These are phyloP conservation scores for Candida golubevii DNA, from an alignment of 805 yeast genomes.

Conservation along the genomic window DNA sequence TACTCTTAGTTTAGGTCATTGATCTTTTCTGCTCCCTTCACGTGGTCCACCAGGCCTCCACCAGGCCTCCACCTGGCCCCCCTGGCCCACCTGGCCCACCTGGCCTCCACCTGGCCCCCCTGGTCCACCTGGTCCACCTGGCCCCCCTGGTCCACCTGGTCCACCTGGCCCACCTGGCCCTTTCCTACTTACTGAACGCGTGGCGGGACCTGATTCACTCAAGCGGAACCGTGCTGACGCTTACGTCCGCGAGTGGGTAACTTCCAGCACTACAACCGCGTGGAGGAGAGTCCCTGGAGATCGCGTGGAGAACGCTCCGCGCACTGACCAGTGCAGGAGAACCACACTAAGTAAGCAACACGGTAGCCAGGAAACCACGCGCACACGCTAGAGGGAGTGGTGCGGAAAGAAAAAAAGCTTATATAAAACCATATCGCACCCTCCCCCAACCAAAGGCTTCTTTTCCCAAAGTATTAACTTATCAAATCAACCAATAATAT, in stretches of 20 bases:
- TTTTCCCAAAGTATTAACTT: constrained; percentile 1
- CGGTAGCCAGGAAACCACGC: background rate
- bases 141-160: constrained; percentile 5
- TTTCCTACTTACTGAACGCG: too few species aligned
- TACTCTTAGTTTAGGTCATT: too few species aligned
- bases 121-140: too few species aligned
- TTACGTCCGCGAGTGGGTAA: constrained; percentile 9
- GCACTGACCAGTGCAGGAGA: background rate
- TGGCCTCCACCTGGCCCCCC: too few species aligned
- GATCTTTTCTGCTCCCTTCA: too few species aligned
- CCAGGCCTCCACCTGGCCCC: too few species aligned
- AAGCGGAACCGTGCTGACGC: background rate
- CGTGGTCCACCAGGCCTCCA: too few species aligned
- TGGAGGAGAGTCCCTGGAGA: constrained; percentile 14
- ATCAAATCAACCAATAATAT: constrained; percentile 1
- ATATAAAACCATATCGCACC: constrained; percentile 8
- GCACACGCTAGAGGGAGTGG: constrained; percentile 1
- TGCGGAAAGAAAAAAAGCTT: constrained; percentile 8
- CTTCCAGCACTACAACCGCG: constrained; percentile 6
- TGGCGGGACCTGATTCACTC: too few species aligned
- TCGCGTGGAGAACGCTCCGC: constrained; percentile 8
- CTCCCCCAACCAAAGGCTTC: background rate
- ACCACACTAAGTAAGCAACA: too few species aligned
- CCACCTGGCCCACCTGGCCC: constrained; percentile 5
- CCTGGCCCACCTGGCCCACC: too few species aligned